phyloP scores from a whole-genome alignment of 768 basidiomycete genomes.

The Thelephora aurantiotincta region DNA sequence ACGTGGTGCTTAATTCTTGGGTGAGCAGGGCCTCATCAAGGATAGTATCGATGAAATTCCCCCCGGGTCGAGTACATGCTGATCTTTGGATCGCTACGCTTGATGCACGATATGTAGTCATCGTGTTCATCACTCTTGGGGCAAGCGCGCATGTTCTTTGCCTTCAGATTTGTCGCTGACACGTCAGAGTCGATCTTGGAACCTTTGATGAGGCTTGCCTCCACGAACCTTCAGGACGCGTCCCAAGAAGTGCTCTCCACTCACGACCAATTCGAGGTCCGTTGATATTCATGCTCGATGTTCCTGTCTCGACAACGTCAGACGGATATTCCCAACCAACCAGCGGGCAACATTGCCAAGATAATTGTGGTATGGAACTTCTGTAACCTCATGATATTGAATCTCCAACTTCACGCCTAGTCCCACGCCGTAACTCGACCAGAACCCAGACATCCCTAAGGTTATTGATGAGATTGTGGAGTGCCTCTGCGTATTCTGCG shows the following conservation, averaged over 20 bases:
- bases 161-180: neutral
- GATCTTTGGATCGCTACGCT: neutral
- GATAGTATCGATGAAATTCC: too few relatives aligned
- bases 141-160: slow-evolving; percentile 17
- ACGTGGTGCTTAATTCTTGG: too few relatives aligned
- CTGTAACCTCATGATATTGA: neutral
- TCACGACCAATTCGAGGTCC: slow-evolving; percentile 66
- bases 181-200: slow-evolving; percentile 55
- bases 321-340: slow-evolving; percentile 77
- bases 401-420: too few relatives aligned
- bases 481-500: slow-evolving; percentile 36
- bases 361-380: slow-evolving; percentile 41
- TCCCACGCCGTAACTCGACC: slow-evolving; percentile 37
- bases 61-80: too few relatives aligned
- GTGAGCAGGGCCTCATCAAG: too few relatives aligned
- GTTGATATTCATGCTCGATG: too few relatives aligned
- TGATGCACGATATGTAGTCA: slow-evolving; percentile 30
- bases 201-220: slow-evolving; percentile 62
- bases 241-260: slow-evolving; percentile 69
- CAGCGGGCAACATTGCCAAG: slow-evolving; percentile 62
- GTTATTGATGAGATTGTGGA: slow-evolving; percentile 45
- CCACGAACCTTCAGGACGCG: slow-evolving; percentile 40
- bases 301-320: too few relatives aligned
- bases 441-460: slow-evolving; percentile 13
- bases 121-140: slow-evolving; percentile 76